Evolutionary conservation across 2,329 filamentous ascomycete species (phyloP).

Genomic region (Microsporum ferrugineum): DNA sequence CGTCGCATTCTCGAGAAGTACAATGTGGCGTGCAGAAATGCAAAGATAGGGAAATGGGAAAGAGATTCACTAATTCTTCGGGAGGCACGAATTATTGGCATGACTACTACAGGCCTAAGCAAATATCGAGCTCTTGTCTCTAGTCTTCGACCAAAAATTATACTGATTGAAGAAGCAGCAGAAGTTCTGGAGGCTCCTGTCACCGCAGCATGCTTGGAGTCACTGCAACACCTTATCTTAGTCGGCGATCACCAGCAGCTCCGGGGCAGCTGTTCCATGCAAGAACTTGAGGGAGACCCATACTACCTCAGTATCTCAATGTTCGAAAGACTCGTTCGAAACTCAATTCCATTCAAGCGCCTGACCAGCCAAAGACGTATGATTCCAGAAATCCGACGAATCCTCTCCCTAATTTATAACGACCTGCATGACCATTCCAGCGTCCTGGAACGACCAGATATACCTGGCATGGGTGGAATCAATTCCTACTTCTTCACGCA

Average conservation of each 20-base stretch:
- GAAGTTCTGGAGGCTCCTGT: slow-evolving; percentile 55
- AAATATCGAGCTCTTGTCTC: slow-evolving; percentile 65
- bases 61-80: slow-evolving; percentile 50
- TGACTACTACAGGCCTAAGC: slow-evolving; percentile 69
- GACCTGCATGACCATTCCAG: slow-evolving; percentile 47
- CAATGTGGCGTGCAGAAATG: slow-evolving; percentile 38
- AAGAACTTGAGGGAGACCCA: slow-evolving; percentile 47
- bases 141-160: slow-evolving; percentile 52
- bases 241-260: slow-evolving; percentile 77
- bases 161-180: slow-evolving; percentile 70
- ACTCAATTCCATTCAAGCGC: slow-evolving; percentile 51
- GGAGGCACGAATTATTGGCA: slow-evolving; percentile 49
- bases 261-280: slow-evolving; percentile 53
- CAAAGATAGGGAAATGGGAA: slow-evolving; percentile 49
- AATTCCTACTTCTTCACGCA: slow-evolving; percentile 55
- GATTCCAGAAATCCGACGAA: slow-evolving; percentile 54
- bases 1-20: slow-evolving; percentile 42
- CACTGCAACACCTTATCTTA: slow-evolving; percentile 53
- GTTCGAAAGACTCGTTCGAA: slow-evolving; percentile 65
- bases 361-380: slow-evolving; percentile 61
- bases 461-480: slow-evolving; percentile 52
- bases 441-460: slow-evolving; percentile 42
- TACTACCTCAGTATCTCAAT: slow-evolving; percentile 62
- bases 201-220: slow-evolving; percentile 48
- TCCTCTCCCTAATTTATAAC: slow-evolving; percentile 52